A percentile compares a stretch with the other conserved stretches of the same genome.
Conservation (phyloP, 176 grass and related monocot genomes). For the Cymbopogon citratus region DNA sequence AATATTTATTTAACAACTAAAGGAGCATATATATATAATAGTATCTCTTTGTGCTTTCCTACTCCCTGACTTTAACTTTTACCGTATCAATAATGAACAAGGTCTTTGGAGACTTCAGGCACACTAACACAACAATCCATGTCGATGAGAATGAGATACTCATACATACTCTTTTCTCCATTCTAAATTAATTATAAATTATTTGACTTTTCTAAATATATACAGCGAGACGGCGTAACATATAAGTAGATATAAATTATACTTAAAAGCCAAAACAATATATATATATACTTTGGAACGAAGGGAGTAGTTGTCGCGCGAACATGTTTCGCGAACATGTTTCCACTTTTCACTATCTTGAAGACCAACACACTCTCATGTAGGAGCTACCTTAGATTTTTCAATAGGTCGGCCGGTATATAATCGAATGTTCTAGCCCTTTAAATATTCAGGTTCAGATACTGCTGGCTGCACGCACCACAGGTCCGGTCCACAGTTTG, state of each 20-base stretch:
- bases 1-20: not conserved
- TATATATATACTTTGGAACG: not conserved
- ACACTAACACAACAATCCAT: not conserved
- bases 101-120: not conserved
- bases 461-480: constrained; percentile 31
- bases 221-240: no score
- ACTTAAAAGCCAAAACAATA: not conserved
- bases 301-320: not conserved
- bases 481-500: no score
- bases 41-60: not conserved
- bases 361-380: constrained; percentile 5
- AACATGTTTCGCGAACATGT: not conserved
- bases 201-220: not conserved
- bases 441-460: constrained; percentile 26
- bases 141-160: not conserved
- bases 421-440: constrained; percentile 44
- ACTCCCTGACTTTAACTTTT: not conserved
- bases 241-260: no score
- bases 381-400: not conserved
- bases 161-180: not conserved
- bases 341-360: not conserved
- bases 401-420: constrained; percentile 17
- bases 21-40: not conserved
- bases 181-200: not conserved
- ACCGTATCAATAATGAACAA: not conserved